These are phyloP conservation scores for Trametes versicolor DNA, from an alignment of 1,284 basidiomycete genomes.

Conservation along the genomic window DNA sequence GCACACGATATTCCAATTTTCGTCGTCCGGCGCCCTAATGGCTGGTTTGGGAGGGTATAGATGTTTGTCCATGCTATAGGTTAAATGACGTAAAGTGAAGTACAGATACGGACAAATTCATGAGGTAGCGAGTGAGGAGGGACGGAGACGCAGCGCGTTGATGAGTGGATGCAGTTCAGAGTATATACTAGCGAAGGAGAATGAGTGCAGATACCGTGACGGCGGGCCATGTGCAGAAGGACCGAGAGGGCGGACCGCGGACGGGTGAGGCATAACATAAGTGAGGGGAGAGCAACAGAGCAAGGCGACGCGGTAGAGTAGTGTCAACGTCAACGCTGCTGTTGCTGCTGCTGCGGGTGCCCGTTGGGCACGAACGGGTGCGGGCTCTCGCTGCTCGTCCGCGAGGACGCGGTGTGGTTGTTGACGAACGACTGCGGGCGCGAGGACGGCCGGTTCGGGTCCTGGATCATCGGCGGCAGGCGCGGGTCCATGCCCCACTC, in stretches of 20 bases:
- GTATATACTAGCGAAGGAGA: constrained; percentile 34
- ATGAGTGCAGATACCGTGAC: constrained; percentile 29
- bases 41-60: constrained; percentile 40
- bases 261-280: background rate
- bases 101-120: constrained; percentile 40
- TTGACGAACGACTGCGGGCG: constrained; percentile 68
- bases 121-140: constrained; percentile 27
- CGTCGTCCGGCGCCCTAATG: constrained; percentile 37
- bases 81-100: constrained; percentile 40
- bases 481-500: constrained; percentile 61
- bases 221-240: constrained; percentile 21
- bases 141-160: constrained; percentile 18
- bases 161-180: constrained; percentile 21
- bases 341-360: constrained; percentile 58
- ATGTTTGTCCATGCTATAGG: constrained; percentile 42
- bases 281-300: constrained; percentile 1
- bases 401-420: constrained; percentile 35
- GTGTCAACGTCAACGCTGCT: constrained; percentile 60
- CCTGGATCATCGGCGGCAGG: constrained; percentile 47
- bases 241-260: constrained; percentile 16
- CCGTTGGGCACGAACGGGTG: constrained; percentile 53
- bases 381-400: constrained; percentile 58
- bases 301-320: constrained; percentile 40
- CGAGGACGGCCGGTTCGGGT: constrained; percentile 53
- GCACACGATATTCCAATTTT: constrained; percentile 23